Evolutionary conservation across 169 alveolate species (phyloP).

Genomic region (Cryptosporidium muris): DNA sequence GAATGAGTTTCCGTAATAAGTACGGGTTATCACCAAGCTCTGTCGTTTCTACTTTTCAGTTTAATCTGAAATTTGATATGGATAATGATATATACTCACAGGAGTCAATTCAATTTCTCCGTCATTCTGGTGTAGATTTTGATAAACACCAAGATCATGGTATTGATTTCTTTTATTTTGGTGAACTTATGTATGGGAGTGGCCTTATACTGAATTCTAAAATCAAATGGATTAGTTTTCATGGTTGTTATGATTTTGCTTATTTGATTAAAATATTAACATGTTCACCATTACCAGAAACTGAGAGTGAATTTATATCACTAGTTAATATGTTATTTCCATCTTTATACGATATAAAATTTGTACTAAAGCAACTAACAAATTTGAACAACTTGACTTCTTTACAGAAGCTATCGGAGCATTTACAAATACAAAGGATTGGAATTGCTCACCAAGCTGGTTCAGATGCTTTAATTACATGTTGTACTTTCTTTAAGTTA

Average conservation of each 20-base stretch:
- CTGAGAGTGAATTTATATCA: slow-evolving; percentile 90
- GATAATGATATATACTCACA: slow-evolving; percentile 90
- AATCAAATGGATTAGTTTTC: slow-evolving; percentile 97
- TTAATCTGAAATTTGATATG: slow-evolving; percentile 94
- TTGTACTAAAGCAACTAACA: slow-evolving; percentile 86
- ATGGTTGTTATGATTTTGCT: slow-evolving; percentile 98
- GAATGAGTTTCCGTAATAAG: slow-evolving; percentile 93
- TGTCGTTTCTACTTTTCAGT: slow-evolving; percentile 94
- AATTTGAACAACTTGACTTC: slow-evolving; percentile 72
- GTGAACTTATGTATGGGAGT: slow-evolving; percentile 92
- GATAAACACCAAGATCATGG: slow-evolving; percentile 91
- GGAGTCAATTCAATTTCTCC: slow-evolving; percentile 91
- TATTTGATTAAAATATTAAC: slow-evolving; percentile 92
- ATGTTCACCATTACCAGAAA: slow-evolving; percentile 90
- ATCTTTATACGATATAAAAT: slow-evolving; percentile 93
- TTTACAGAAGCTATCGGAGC: slow-evolving; percentile 75
- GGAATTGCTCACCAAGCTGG: slow-evolving; percentile 99
- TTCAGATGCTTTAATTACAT: slow-evolving; percentile 95
- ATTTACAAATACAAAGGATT: slow-evolving; percentile 86
- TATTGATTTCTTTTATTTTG: slow-evolving; percentile 91
- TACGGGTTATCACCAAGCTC: slow-evolving; percentile 90
- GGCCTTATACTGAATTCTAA: slow-evolving; percentile 96
- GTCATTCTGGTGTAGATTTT: slow-evolving; percentile 96
- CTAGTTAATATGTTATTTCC: slow-evolving; percentile 92
- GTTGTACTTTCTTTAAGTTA: slow-evolving; percentile 92